Percentiles rank a stretch among this genome's conserved stretches.
phyloP scores from a whole-genome alignment of 768 basidiomycete genomes.

The Ramaria rubella region DNA sequence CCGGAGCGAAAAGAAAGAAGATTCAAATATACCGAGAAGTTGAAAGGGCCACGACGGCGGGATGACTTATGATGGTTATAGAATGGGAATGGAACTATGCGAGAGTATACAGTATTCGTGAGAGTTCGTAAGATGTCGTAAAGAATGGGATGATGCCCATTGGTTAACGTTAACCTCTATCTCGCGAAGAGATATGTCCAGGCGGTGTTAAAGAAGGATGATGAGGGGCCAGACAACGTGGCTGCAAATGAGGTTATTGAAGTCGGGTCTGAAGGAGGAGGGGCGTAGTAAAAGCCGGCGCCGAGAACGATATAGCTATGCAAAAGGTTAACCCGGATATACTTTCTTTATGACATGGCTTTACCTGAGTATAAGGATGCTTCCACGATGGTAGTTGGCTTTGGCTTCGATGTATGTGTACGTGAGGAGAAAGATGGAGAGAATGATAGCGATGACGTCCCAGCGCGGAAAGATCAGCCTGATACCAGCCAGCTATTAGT shows the following conservation, averaged over 20 bases:
- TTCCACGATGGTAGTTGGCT: conserved; percentile 96
- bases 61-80: background rate
- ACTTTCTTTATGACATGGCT: background rate
- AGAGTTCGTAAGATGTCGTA: background rate
- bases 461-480: conserved; percentile 97
- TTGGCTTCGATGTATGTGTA: conserved; percentile 99
- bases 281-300: conserved; percentile 91
- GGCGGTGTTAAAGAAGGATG: background rate
- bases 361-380: conserved; percentile 89
- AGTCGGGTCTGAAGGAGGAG: conserved; percentile 28
- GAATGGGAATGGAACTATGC: background rate
- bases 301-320: conserved; percentile 83
- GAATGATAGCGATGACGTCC: conserved; percentile 92
- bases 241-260: background rate
- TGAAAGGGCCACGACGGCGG: background rate
- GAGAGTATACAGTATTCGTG: background rate
- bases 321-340: background rate
- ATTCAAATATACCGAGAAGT: background rate
- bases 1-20: no score
- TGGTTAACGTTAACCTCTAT: background rate
- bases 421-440: conserved; percentile 96
- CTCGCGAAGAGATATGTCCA: conserved; percentile 5
- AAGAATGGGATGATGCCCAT: background rate
- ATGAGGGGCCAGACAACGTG: background rate
- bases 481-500: conserved; percentile 6